phyloP scores from a whole-genome alignment of 2,329 filamentous ascomycete species.

The Epichloe bromicola region DNA sequence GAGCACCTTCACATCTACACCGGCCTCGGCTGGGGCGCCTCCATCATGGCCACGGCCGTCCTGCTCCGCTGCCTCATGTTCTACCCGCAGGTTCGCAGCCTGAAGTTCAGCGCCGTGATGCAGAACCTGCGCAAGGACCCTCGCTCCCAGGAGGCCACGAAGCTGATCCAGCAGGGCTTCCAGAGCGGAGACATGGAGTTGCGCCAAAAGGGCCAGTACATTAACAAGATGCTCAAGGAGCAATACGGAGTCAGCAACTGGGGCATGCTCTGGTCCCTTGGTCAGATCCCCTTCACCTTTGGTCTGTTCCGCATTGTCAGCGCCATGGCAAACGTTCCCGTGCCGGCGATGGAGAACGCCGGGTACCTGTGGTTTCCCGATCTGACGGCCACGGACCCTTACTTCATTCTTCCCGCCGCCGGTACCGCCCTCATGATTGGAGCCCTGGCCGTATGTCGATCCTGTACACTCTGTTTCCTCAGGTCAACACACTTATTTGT shows the following conservation, averaged over 20 bases:
- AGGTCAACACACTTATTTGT: not conserved
- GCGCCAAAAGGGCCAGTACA: conserved; percentile 20
- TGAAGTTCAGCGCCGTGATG: conserved; percentile 38
- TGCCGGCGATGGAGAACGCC: conserved; percentile 62
- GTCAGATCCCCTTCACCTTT: conserved; percentile 55
- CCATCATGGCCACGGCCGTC: conserved; percentile 54
- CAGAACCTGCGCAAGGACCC: conserved; percentile 42
- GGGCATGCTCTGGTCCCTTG: conserved; percentile 25
- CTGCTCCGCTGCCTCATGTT: conserved; percentile 52
- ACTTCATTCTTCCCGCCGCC: conserved; percentile 55
- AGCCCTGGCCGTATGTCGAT: conserved; percentile 36
- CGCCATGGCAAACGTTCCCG: conserved; percentile 64
- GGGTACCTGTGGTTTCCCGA: conserved; percentile 69
- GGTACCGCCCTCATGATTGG: conserved; percentile 44
- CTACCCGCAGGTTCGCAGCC: conserved; percentile 37
- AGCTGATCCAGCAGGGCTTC: conserved; percentile 35
- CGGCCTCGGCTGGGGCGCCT: conserved; percentile 71
- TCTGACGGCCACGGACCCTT: conserved; percentile 64
- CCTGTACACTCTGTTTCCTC: too few relatives aligned
- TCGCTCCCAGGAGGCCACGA: conserved; percentile 33
- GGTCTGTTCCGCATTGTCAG: conserved; percentile 69
- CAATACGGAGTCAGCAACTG: conserved; percentile 21
- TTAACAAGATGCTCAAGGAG: conserved; percentile 24
- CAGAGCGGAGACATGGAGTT: conserved; percentile 30
- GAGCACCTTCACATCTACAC: conserved; percentile 71